Evolutionary conservation across 2,329 filamentous ascomycete genomes (phyloP).

Genomic region (Cryoendolithus antarcticus): DNA sequence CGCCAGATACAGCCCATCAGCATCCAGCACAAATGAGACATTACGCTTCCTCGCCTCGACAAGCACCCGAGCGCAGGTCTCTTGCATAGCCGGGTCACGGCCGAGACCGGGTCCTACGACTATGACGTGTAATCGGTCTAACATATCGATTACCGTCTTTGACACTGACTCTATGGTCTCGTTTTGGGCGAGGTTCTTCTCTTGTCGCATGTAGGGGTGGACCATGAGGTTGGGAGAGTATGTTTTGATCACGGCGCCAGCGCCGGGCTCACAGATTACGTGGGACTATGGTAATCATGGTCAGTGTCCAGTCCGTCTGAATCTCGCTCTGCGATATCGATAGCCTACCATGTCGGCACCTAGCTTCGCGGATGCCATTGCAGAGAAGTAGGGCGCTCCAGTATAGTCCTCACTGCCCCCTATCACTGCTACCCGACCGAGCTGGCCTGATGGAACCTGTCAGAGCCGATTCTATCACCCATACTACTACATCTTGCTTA

Average conservation of each 20-base stretch:
- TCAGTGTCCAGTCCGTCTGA: constrained; percentile 1
- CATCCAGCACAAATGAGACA: constrained; percentile 80
- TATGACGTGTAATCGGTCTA: constrained; percentile 77
- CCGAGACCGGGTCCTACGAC: constrained; percentile 89
- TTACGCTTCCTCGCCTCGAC: constrained; percentile 58
- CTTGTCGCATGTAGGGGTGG: constrained; percentile 84
- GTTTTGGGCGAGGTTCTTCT: constrained; percentile 41
- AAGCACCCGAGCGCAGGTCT: constrained; percentile 69
- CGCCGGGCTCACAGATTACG: constrained; percentile 87
- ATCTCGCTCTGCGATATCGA: neutral
- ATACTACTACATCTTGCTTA: neutral
- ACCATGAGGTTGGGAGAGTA: constrained; percentile 99
- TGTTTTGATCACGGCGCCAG: constrained; percentile 78
- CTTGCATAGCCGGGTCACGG: constrained; percentile 79
- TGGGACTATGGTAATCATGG: constrained; percentile 49
- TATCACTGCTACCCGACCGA: constrained; percentile 84
- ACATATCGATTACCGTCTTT: constrained; percentile 60
- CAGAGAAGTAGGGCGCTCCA: constrained; percentile 93
- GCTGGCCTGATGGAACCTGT: constrained; percentile 51
- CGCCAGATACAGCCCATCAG: constrained; percentile 73
- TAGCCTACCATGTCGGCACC: constrained; percentile 75
- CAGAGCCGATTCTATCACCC: neutral
- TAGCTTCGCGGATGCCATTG: constrained; percentile 84
- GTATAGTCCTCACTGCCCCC: constrained; percentile 95
- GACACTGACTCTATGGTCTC: constrained; percentile 53